Conservation (phyloP, 345 rosid genomes). For the Streptanthus diversifolius region DNA sequence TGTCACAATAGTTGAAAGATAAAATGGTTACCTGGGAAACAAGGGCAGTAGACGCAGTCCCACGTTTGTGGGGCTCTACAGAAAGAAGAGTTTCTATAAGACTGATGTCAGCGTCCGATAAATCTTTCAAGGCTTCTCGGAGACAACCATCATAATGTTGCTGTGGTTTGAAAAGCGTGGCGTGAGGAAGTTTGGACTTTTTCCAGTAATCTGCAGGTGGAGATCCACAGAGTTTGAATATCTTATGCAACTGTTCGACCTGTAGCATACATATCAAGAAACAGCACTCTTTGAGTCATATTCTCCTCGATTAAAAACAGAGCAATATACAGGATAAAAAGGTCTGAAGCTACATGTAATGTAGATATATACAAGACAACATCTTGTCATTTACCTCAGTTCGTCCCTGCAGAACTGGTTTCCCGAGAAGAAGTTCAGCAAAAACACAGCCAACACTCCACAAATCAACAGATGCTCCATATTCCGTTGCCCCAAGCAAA, state of each 20-base stretch:
- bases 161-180: conserved; percentile 87
- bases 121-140: conserved; percentile 56
- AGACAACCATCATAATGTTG: conserved; percentile 83
- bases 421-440: conserved; percentile 78
- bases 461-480: conserved; percentile 84
- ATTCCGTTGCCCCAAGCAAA: conserved; percentile 81
- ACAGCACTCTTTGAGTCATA: background rate
- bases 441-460: conserved; percentile 99
- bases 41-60: conserved; percentile 81
- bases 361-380: background rate
- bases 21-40: conserved; percentile 67
- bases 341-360: background rate
- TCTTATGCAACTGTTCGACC: conserved; percentile 96
- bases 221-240: conserved; percentile 95
- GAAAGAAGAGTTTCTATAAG: conserved; percentile 78
- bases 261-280: conserved; percentile 28
- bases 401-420: conserved; percentile 87
- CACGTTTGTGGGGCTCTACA: conserved; percentile 83
- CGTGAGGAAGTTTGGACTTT: conserved; percentile 83
- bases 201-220: conserved; percentile 97
- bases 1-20: background rate
- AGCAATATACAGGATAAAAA: background rate
- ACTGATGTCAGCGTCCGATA: conserved; percentile 52
- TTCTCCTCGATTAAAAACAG: background rate
- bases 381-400: conserved; percentile 64